Base-by-base conservation (phyloP, 345 rosid species). In the Murraya koenigii region DNA sequence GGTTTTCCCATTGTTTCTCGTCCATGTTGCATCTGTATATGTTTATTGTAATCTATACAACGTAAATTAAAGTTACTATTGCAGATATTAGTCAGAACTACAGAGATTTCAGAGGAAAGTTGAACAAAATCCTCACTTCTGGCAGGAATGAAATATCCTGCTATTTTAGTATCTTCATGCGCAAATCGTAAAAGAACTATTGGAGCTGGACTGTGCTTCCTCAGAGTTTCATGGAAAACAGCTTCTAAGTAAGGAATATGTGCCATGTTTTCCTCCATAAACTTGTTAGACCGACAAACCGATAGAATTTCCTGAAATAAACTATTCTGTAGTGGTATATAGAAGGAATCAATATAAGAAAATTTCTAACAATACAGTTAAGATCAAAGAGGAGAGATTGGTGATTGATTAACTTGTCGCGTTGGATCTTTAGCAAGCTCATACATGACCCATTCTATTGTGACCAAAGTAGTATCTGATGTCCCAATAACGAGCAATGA, bases 11-110 rank as follows among this genome's bases (percentile, higher is more conserved):
- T 19, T 81, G 84, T 33, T 87, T 89, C 84, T 87, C 89, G 78
- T 95, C 91, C 96, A 90, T 91, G 88, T 92, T 93, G 80, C 99
- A 93, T 39, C 98, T 96, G 28, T 89, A 92, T 0, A 95, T 85
- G 84, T 93, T 95, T 72, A 95, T 71, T 2, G 93, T 97, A 81
- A 95, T 90, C 98, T 95, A 85, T 81, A 81, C 25, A 22, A 17
- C 2, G 9, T 5, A 70, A 30, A 5, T 33, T 20, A 5, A 23
- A 28, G n/a, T 62, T 69, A 55, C 41, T 39, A 58, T 32, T 62
- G 36, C 15, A 23, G n/a, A 47, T 2, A n/a, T 7, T 17, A 41
- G 14, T n/a, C 4, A 14, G 6, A 15, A 10, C 26, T 8, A 35
- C 13, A 35, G 54, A 3, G 56, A 7, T 65, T 26, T 59, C 8